These are phyloP conservation scores for Zelonia costaricensis DNA, from an alignment of 208 protist species.

Conservation along the genomic window DNA sequence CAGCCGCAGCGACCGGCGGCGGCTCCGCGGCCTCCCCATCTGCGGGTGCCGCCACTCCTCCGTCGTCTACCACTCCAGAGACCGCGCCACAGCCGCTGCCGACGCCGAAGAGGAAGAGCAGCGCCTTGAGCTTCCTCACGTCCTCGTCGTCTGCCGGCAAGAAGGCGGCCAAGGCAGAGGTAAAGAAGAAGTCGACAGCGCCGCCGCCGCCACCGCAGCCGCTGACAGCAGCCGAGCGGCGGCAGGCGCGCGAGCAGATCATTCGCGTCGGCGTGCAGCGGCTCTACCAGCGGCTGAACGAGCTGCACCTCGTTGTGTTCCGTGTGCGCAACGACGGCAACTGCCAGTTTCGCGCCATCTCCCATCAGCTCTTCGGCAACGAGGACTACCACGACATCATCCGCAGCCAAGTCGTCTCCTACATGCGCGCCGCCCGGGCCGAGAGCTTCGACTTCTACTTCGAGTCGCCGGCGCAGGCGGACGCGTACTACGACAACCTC, in stretches of 20 bases:
- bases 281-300: conserved; percentile 54
- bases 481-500: conserved; percentile 67
- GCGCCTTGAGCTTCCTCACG: not conserved
- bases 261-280: conserved; percentile 62
- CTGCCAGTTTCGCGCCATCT: conserved; percentile 88
- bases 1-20: conserved; percentile 2
- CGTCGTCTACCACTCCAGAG: not conserved
- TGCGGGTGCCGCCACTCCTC: too few relatives aligned
- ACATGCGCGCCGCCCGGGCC: conserved; percentile 73
- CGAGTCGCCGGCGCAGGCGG: conserved; percentile 52
- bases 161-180: conserved; percentile 16
- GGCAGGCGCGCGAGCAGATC: conserved; percentile 52
- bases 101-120: conserved; percentile 19
- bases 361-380: conserved; percentile 83
- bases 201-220: not conserved
- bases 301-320: conserved; percentile 56
- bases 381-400: conserved; percentile 84
- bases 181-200: conserved; percentile 3
- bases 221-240: conserved; percentile 9
- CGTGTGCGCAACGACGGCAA: conserved; percentile 86
- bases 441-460: conserved; percentile 85
- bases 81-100: not conserved
- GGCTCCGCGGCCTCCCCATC: not conserved
- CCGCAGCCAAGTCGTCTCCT: conserved; percentile 72
- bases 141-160: conserved; percentile 10